Percentiles rank a stretch among this genome's conserved stretches.
Conservation (phyloP, 306 rosid species). For the Gastrolobium villosum region DNA sequence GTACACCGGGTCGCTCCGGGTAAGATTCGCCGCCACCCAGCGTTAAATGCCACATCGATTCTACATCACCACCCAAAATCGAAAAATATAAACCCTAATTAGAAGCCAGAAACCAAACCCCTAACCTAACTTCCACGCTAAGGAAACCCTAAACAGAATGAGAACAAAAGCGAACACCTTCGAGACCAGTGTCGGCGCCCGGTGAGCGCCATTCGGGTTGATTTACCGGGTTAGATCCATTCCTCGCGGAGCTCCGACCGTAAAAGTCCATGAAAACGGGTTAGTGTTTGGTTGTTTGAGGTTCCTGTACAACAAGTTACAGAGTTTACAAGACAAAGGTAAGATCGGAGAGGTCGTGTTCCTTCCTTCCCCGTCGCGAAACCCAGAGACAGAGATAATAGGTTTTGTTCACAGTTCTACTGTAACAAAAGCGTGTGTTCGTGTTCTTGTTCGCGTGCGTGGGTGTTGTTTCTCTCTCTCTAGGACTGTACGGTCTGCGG, state of each 20-base stretch:
- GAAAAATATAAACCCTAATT: slow-evolving; percentile 53
- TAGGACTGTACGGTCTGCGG: slow-evolving; percentile 58
- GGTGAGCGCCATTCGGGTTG: slow-evolving; percentile 77
- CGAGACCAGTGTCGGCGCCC: slow-evolving; percentile 63
- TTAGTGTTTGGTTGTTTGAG: not conserved
- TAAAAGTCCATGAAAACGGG: slow-evolving; percentile 67
- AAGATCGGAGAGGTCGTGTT: slow-evolving; percentile 55
- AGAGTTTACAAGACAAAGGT: not conserved
- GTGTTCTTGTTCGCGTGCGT: slow-evolving; percentile 5
- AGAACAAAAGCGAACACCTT: slow-evolving; percentile 52
- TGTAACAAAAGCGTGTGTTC: slow-evolving; percentile 37
- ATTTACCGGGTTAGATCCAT: slow-evolving; percentile 64
- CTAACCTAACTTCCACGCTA: slow-evolving; percentile 43
- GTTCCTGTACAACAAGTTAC: slow-evolving; percentile 46
- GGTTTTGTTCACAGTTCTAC: slow-evolving; percentile 43
- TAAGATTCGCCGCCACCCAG: slow-evolving; percentile 67
- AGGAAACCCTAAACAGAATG: slow-evolving; percentile 56
- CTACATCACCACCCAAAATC: slow-evolving; percentile 48
- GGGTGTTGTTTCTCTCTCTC: slow-evolving; percentile 32
- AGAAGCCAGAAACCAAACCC: slow-evolving; percentile 43
- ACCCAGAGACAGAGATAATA: slow-evolving; percentile 32
- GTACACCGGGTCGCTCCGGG: slow-evolving; percentile 82
- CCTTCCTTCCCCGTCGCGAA: slow-evolving; percentile 39
- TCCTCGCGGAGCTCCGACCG: slow-evolving; percentile 69
- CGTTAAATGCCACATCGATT: slow-evolving; percentile 85